A percentile compares a stretch with the other conserved stretches of the same genome.
Conservation (phyloP, 345 rosid species). For the Lepidium aucheri region DNA sequence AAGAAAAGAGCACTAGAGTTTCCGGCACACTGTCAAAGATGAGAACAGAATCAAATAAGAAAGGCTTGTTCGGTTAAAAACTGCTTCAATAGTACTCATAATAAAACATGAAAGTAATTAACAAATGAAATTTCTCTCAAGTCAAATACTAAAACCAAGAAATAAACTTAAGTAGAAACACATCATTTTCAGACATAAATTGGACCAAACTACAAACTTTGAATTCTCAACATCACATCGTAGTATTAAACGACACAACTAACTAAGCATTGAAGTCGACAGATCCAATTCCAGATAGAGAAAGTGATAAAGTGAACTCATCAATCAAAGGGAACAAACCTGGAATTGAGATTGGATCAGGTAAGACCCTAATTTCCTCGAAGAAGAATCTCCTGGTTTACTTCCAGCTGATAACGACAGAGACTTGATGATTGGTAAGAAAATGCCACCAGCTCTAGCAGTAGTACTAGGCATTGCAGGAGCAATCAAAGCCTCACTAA, state of each 20-base stretch:
- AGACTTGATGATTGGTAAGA: conserved; percentile 84
- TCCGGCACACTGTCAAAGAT: conserved; percentile 55
- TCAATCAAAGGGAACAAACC: conserved; percentile 32
- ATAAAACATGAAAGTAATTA: background rate
- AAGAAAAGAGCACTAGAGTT: conserved; percentile 96
- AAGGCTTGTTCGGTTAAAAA: background rate
- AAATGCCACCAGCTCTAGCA: conserved; percentile 92
- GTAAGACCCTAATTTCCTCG: conserved; percentile 73
- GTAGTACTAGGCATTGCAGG: conserved; percentile 99
- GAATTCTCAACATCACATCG: background rate
- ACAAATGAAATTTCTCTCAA: background rate
- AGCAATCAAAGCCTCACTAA: conserved; percentile 86
- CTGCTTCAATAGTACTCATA: no score
- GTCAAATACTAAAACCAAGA: background rate
- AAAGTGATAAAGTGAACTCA: background rate
- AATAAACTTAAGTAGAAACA: background rate
- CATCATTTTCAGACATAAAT: background rate
- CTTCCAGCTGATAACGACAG: conserved; percentile 81
- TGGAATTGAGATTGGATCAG: conserved; percentile 79
- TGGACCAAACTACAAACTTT: background rate
- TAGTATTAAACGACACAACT: no score
- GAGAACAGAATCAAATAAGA: background rate
- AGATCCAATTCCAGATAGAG: background rate
- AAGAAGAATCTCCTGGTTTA: conserved; percentile 61
- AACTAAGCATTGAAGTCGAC: background rate